These are phyloP conservation scores for Boechera divaricarpa DNA, from an alignment of 345 rosid species.

Conservation along the genomic window DNA sequence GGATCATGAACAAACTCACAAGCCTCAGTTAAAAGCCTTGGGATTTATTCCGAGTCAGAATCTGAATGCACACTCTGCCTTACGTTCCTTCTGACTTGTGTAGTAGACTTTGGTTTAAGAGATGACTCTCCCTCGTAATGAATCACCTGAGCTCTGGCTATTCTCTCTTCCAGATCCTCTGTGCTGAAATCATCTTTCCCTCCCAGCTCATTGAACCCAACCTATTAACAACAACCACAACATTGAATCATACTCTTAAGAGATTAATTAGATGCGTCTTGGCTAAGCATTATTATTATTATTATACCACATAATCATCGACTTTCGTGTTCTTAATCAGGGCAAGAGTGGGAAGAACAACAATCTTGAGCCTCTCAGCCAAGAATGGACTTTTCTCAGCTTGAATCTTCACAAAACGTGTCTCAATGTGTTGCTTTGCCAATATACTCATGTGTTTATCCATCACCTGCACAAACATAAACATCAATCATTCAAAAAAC, in stretches of 20 bases:
- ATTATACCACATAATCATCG: conserved; percentile 87
- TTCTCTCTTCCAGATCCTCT: conserved; percentile 88
- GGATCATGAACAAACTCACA: background rate
- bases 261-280: background rate
- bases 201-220: conserved; percentile 94
- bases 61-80: conserved; percentile 65
- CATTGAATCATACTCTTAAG: background rate
- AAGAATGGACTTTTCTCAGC: conserved; percentile 99
- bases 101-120: conserved; percentile 51
- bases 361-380: conserved; percentile 90
- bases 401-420: conserved; percentile 90
- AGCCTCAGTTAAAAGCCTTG: background rate
- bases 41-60: conserved; percentile 65
- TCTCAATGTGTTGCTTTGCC: conserved; percentile 94
- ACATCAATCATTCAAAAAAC: background rate
- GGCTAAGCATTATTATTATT: conserved; percentile 12
- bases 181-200: conserved; percentile 96
- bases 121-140: conserved; percentile 87
- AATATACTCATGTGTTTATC: conserved; percentile 85
- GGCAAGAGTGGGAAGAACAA: conserved; percentile 94
- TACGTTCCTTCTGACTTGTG: conserved; percentile 68
- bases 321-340: conserved; percentile 96
- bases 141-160: conserved; percentile 87
- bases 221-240: conserved; percentile 51
- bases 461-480: conserved; percentile 70